Percentiles rank a stretch among this genome's conserved stretches.
Conservation (phyloP, 2,329 filamentous ascomycete genomes). For the Alternaria gansuensis region DNA sequence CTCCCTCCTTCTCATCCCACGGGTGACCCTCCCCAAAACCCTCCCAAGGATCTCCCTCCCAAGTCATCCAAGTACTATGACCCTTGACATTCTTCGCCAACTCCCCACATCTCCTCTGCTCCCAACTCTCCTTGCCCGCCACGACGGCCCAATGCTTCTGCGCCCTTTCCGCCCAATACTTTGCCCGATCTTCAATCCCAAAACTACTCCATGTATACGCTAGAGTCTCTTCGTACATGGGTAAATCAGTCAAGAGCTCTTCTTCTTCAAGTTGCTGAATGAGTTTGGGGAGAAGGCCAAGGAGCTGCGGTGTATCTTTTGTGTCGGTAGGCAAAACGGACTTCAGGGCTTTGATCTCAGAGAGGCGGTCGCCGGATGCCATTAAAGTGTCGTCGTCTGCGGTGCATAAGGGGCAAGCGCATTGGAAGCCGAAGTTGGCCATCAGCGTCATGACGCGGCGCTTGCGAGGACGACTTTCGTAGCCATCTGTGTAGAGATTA, state of each 20-base stretch:
- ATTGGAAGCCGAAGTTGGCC: constrained; percentile 43
- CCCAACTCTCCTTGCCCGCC: constrained; percentile 40
- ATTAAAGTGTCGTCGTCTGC: constrained; percentile 22
- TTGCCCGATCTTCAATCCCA: constrained; percentile 37
- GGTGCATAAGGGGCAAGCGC: constrained; percentile 44
- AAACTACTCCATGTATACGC: constrained; percentile 45
- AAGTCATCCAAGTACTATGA: constrained; percentile 41
- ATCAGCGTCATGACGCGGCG: constrained; percentile 33
- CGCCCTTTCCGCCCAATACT: constrained; percentile 42
- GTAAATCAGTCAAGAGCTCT: constrained; percentile 34
- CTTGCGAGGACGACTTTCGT: constrained; percentile 26
- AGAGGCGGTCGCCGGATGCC: constrained; percentile 40
- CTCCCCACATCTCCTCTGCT: constrained; percentile 34
- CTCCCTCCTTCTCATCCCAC: constrained; percentile 17
- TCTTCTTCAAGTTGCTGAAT: constrained; percentile 42
- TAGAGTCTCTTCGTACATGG: constrained; percentile 46
- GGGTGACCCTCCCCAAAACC: constrained; percentile 23
- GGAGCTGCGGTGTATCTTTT: constrained; percentile 33
- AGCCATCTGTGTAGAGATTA: constrained; percentile 36
- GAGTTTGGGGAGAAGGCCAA: constrained; percentile 37
- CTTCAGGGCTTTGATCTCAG: constrained; percentile 40
- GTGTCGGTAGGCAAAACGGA: constrained; percentile 32
- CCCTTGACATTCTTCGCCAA: constrained; percentile 35
- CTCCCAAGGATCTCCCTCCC: constrained; percentile 37
- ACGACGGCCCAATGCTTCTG: constrained; percentile 38